A percentile compares a stretch with the other conserved stretches of the same genome.
phyloP scores from a whole-genome alignment of 768 basidiomycete species.

The Psilocybe tampanensis region DNA sequence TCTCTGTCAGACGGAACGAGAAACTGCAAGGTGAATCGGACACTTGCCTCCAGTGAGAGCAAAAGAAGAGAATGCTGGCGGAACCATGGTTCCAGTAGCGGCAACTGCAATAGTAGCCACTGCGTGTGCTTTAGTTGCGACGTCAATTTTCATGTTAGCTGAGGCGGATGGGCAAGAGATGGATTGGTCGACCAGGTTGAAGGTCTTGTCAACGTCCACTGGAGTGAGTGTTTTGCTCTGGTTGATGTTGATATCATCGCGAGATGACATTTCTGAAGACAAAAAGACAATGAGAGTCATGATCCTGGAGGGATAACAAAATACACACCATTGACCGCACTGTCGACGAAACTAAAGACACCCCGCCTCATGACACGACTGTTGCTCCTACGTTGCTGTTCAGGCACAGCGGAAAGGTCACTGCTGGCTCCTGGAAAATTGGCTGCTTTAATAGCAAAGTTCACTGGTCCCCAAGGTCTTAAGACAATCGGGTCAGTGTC shows the following conservation, averaged over 20 bases:
- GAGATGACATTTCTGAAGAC: slow-evolving; percentile 20
- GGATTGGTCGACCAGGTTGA: slow-evolving; percentile 31
- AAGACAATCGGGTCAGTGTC: neutral
- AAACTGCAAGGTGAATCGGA: neutral
- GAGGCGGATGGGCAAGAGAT: slow-evolving; percentile 28
- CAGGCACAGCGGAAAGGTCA: slow-evolving; percentile 20
- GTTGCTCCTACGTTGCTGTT: slow-evolving; percentile 14
- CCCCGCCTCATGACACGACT: slow-evolving; percentile 24
- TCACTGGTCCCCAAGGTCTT: slow-evolving; percentile 25
- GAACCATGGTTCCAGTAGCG: slow-evolving; percentile 46
- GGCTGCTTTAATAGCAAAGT: slow-evolving; percentile 36
- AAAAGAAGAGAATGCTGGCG: slow-evolving; percentile 40
- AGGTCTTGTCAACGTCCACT: slow-evolving; percentile 31
- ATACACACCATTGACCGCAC: slow-evolving; percentile 29
- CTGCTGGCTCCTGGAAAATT: slow-evolving; percentile 31
- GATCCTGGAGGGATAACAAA: too few relatives aligned
- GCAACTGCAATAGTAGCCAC: slow-evolving; percentile 39
- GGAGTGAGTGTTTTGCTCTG: slow-evolving; percentile 32
- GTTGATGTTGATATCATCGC: slow-evolving; percentile 33
- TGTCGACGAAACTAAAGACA: slow-evolving; percentile 27
- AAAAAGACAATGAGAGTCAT: too few relatives aligned
- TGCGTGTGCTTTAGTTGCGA: slow-evolving; percentile 34
- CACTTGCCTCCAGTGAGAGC: slow-evolving; percentile 35
- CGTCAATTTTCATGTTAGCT: slow-evolving; percentile 28
- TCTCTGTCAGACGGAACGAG: neutral